Base-by-base conservation (phyloP, 2,329 filamentous ascomycete genomes). In the Endoconidiophora laricicola region DNA sequence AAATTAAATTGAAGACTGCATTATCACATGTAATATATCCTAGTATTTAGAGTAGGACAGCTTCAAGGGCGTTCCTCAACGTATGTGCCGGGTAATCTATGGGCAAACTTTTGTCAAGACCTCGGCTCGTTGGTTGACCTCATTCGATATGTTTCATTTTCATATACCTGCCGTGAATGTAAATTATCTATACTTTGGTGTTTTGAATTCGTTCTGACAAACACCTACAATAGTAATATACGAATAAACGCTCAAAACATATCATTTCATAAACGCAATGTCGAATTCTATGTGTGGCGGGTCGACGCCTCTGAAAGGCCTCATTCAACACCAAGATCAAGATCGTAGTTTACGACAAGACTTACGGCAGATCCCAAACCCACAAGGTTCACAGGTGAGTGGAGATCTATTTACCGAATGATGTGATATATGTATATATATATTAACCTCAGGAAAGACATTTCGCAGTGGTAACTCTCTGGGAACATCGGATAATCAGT, bases 281-380 rank as follows among this genome's bases (percentile, higher is more conserved):
- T 61, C 65, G 37, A 65, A 68, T 48, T 60, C 61, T 50, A 65
- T 66, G 7, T 69, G 67, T 54, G 66, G 65, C 54, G 66, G 65
- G 33, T 60, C 61, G 2, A 65, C 64, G 45, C 66, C 67, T 36
- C 68, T 69, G 50, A 69, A 69, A 59, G 63, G 61, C 10, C 60
- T 69, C 40, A 57, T 66, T 18, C 65, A 69, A 6, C 65, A 69
- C 38, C 65, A 69, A 46, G 59, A 60, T n/a, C 62, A 62, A 42
- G 66, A 69, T 56, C 60, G 61, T 45, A 65, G 64, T 55, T 63
- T 64, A 47, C 66, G 66, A 14, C 65, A 68, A 54, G 65, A 68
- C 54, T 9, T 22, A 2, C 22, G 36, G 16, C 26, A 22, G 45
- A 36, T 12, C 12, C 23, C 38, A 33, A 12, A 16, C 7, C 14